phyloP scores from a whole-genome alignment of 1,284 basidiomycete species.

The Apiotrichum veenhuisii region DNA sequence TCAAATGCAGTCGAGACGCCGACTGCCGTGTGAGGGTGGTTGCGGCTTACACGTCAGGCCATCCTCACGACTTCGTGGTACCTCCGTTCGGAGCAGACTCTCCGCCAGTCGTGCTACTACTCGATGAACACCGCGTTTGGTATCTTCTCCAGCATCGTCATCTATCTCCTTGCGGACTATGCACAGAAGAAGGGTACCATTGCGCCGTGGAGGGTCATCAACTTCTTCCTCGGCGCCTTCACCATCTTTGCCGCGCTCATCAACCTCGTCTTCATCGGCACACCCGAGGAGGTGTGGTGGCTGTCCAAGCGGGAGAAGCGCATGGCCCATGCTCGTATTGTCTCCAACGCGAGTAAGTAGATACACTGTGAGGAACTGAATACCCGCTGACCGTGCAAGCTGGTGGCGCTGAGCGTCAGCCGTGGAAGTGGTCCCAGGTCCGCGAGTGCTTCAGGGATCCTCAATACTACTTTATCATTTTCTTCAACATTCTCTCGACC shows the following conservation, averaged over 20 bases:
- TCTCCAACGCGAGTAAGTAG: constrained; percentile 26
- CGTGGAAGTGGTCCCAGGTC: constrained; percentile 31
- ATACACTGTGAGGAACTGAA: no score
- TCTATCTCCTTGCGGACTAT: constrained; percentile 28
- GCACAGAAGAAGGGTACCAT: constrained; percentile 20
- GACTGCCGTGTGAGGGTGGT: no score
- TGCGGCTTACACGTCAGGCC: no score
- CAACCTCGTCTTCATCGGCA: constrained; percentile 24
- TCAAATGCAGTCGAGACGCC: no score
- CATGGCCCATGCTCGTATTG: constrained; percentile 29
- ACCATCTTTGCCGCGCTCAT: constrained; percentile 18
- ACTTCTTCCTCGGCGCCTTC: constrained; percentile 32
- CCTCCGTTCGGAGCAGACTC: constrained; percentile 25
- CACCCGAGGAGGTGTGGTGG: constrained; percentile 32
- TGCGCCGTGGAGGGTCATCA: constrained; percentile 32
- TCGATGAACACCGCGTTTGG: no score
- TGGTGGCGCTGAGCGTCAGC: constrained; percentile 19
- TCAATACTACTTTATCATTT: constrained; percentile 22
- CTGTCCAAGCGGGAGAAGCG: constrained; percentile 26
- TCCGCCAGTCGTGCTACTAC: constrained; percentile 26
- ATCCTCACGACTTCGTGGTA: constrained; percentile 30
- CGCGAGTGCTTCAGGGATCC: constrained; percentile 30
- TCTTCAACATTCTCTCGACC: constrained; percentile 22
- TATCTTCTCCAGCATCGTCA: constrained; percentile 14
- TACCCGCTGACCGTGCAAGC: no score